Percentiles rank a stretch among this genome's conserved stretches.
These are phyloP conservation scores for Termitomyces sp. DNA, from an alignment of 1,284 basidiomycete genomes.

Conservation along the genomic window DNA sequence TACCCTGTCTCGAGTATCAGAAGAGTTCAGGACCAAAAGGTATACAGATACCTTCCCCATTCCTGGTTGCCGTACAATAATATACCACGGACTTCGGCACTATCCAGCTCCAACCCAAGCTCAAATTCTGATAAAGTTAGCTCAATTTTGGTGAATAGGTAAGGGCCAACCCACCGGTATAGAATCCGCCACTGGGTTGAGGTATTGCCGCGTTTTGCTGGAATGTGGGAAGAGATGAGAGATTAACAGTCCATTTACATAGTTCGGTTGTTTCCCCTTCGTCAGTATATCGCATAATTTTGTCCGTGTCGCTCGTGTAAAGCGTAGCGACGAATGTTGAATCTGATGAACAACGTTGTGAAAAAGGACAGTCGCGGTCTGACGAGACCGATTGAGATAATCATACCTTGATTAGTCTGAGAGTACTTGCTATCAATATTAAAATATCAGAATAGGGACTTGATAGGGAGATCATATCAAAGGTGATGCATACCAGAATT, in stretches of 20 bases:
- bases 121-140: constrained; percentile 57
- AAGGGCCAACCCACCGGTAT: constrained; percentile 53
- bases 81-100: constrained; percentile 76
- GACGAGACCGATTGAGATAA: background rate
- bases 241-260: constrained; percentile 83
- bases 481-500: constrained; percentile 56
- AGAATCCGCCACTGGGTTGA: constrained; percentile 55
- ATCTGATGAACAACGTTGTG: constrained; percentile 37
- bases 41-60: constrained; percentile 55
- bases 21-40: constrained; percentile 23
- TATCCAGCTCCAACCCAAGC: constrained; percentile 74
- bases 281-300: constrained; percentile 75
- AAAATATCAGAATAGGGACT: constrained; percentile 17
- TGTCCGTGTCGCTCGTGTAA: constrained; percentile 69
- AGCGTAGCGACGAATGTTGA: constrained; percentile 72
- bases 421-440: constrained; percentile 62
- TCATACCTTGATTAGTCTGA: constrained; percentile 54
- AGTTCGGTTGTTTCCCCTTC: constrained; percentile 72
- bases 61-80: constrained; percentile 67
- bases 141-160: background rate
- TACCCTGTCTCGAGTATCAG: constrained; percentile 31
- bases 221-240: constrained; percentile 71
- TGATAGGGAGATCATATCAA: constrained; percentile 3
- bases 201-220: constrained; percentile 55
- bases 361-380: background rate